phyloP scores from a whole-genome alignment of 768 basidiomycete species.

The Amanita fuliginea region DNA sequence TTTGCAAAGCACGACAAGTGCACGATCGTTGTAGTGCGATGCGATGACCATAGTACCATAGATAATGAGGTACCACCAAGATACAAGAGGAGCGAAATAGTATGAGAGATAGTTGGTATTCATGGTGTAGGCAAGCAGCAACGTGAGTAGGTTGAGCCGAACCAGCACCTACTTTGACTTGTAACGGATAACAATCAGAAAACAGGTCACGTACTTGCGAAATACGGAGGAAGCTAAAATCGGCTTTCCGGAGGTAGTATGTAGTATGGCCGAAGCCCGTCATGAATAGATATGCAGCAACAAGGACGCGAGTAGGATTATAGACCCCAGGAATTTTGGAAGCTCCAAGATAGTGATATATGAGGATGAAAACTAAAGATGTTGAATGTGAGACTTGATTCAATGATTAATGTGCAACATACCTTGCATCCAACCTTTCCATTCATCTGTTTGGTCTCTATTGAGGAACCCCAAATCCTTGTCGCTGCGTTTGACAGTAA shows the following conservation, averaged over 20 bases:
- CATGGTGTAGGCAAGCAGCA: conserved; percentile 82
- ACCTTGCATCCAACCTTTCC: conserved; percentile 99
- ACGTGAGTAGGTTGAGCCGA: conserved; percentile 74
- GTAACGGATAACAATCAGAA: conserved; percentile 3
- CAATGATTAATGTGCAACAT: conserved; percentile 15
- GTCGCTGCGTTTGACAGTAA: conserved; percentile 57
- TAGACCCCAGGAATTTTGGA: conserved; percentile 90
- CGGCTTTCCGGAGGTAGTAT: conserved; percentile 83
- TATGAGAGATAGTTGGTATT: conserved; percentile 86
- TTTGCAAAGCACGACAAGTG: conserved; percentile 59
- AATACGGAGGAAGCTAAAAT: conserved; percentile 71
- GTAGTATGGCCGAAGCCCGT: conserved; percentile 86
- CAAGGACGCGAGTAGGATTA: conserved; percentile 80
- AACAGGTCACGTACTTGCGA: conserved; percentile 41
- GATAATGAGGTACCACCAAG: conserved; percentile 84
- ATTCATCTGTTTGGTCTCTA: conserved; percentile 90
- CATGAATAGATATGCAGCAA: conserved; percentile 89
- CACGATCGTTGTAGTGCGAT: conserved; percentile 60
- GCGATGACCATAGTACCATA: conserved; percentile 71
- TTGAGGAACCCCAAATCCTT: conserved; percentile 86
- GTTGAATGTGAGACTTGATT: conserved; percentile 6
- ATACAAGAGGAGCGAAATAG: conserved; percentile 85
- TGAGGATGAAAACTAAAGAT: conserved; percentile 66
- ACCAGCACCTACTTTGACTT: conserved; percentile 46
- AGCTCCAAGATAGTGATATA: conserved; percentile 88